phyloP scores from a whole-genome alignment of 2,329 filamentous ascomycete genomes.

The Trichoderma sp. region DNA sequence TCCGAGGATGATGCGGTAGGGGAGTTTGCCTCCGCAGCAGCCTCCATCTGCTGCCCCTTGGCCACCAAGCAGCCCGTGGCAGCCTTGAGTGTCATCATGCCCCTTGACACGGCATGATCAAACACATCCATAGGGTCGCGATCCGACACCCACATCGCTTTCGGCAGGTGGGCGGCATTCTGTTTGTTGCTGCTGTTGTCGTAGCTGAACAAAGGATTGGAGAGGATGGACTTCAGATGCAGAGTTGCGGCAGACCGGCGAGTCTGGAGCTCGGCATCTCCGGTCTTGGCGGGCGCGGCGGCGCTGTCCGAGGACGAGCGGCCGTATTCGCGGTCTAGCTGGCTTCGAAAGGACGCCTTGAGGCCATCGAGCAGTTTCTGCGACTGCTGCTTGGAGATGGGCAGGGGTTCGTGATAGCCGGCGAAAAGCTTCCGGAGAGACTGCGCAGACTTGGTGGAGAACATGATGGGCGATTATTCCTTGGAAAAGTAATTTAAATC shows the following conservation, averaged over 20 bases:
- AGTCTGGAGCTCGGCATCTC: slow-evolving; percentile 24
- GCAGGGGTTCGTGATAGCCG: slow-evolving; percentile 50
- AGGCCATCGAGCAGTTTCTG: slow-evolving; percentile 55
- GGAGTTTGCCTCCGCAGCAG: slow-evolving; percentile 24
- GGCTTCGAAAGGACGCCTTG: slow-evolving; percentile 55
- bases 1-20: slow-evolving; percentile 41
- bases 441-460: slow-evolving; percentile 37
- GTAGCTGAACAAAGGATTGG: slow-evolving; percentile 54
- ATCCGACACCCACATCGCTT: slow-evolving; percentile 21
- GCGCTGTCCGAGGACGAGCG: slow-evolving; percentile 33
- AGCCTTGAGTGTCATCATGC: slow-evolving; percentile 53
- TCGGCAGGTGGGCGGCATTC: slow-evolving; percentile 23
- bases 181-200: slow-evolving; percentile 31
- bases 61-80: slow-evolving; percentile 54
- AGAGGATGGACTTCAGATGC: slow-evolving; percentile 56
- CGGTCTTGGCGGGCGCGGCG: slow-evolving; percentile 21
- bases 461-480: slow-evolving; percentile 29
- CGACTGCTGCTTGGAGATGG: slow-evolving; percentile 49
- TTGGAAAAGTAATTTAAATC: background rate
- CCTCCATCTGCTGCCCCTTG: slow-evolving; percentile 41
- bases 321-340: slow-evolving; percentile 58
- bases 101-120: slow-evolving; percentile 52
- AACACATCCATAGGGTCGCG: slow-evolving; percentile 54
- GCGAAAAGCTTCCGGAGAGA: slow-evolving; percentile 41
- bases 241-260: slow-evolving; percentile 41